Evolutionary conservation across 306 rosid species (phyloP), one percentile per base, ranked within the genome.

Genomic region (Oxytropis ochrocephala): DNA sequence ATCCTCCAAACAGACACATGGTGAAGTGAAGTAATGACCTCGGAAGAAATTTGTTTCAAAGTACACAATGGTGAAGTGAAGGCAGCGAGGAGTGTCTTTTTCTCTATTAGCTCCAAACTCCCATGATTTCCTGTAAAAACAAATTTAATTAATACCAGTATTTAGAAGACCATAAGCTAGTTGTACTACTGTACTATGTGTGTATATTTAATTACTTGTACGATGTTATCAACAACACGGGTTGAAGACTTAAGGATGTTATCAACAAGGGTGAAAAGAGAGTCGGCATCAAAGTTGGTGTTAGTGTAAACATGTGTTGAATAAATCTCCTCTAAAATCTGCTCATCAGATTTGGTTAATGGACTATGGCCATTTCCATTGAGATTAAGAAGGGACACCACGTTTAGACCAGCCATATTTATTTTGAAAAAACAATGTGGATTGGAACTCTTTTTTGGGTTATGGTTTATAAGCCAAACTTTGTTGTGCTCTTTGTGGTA

Each of bases 221-320:
- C 71, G 2, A 81, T 14, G 7, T 67, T 76, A 42, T 81, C 83
- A 41, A 79, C 88, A 53, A 72, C 38, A 7, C 62, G 83, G 14
- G 81, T 74, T 6, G 88, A 67, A 52, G 54, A 83, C 11, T 50
- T 56, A n/a, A 79, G 77, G 59, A 81, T 74, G 78, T 49, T 79
- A 2, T 84, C 85, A 6, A 62, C 79, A 18, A 86, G 27, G 11
- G 1, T 10, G 49, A 76, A 83, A 16, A 86, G 84, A 35, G 88
- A 74, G 47, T 60, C 72, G 0, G 30, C 81, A 29, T 86, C 91
- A 53, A 83, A 81, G 4, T 75, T 60, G 0, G 63, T 38, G 9
- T 86, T 78, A 13, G 41, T 44, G 21, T 83, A 77, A 18, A 76
- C 85, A 76, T 86, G 83, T 27, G 85, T 79, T 0, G 35, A 48